These are phyloP conservation scores for Malassezia caprae DNA, from an alignment of 1,284 basidiomycete genomes.

Conservation along the genomic window DNA sequence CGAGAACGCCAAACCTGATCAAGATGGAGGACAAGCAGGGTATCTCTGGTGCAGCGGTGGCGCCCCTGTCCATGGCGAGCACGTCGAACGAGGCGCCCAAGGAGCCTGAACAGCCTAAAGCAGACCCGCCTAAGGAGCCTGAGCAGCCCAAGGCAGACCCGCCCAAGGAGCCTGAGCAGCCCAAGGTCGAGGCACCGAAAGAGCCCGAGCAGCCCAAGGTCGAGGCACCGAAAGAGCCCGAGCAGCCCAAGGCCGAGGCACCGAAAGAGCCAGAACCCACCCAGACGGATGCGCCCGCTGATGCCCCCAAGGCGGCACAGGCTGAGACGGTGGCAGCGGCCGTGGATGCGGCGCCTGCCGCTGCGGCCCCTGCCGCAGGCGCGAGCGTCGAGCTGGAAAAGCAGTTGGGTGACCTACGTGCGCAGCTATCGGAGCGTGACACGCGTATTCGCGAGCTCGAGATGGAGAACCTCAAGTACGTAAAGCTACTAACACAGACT, in stretches of 20 bases:
- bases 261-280: neutral
- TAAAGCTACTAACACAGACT: neutral
- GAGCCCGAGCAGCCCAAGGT: neutral
- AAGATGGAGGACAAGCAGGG: conserved; percentile 50
- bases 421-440: conserved; percentile 28
- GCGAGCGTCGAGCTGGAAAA: conserved; percentile 12
- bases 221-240: neutral
- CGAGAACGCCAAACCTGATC: conserved; percentile 56
- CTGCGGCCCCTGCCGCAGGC: neutral
- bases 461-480: conserved; percentile 33
- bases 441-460: conserved; percentile 36
- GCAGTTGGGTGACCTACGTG: conserved; percentile 24
- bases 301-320: neutral
- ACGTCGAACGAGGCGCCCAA: neutral
- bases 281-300: neutral
- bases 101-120: neutral
- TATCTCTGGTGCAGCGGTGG: conserved; percentile 1
- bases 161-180: neutral
- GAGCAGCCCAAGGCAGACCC: neutral
- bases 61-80: neutral
- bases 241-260: neutral
- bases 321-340: neutral
- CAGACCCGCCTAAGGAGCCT: neutral
- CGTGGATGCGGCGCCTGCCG: neutral
- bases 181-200: neutral